A percentile compares a stretch with the other conserved stretches of the same genome.
These are phyloP conservation scores for Urochloa ruziziensis DNA, from an alignment of 176 grass and related monocot species.

Conservation along the genomic window DNA sequence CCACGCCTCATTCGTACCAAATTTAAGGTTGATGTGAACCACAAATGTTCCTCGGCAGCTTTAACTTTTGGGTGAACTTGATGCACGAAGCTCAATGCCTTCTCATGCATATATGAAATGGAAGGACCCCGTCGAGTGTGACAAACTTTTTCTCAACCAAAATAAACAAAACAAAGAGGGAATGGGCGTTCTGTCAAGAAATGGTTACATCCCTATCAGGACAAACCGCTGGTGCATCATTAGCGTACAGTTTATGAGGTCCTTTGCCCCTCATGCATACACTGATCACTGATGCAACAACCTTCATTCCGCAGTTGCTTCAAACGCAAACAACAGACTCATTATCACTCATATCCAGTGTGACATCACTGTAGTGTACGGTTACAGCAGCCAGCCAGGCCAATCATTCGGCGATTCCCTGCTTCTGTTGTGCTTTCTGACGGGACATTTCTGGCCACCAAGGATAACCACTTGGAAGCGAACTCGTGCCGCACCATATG, in stretches of 20 bases:
- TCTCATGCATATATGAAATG: too few relatives aligned
- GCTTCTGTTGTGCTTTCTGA: neutral
- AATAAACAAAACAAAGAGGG: too few relatives aligned
- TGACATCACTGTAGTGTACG: neutral
- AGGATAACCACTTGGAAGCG: neutral
- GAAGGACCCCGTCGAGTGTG: too few relatives aligned
- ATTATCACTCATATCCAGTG: neutral
- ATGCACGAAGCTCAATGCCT: too few relatives aligned
- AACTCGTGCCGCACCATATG: neutral
- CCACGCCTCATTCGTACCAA: too few relatives aligned
- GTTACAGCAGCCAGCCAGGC: too few relatives aligned
- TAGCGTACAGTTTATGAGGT: too few relatives aligned
- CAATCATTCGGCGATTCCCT: neutral
- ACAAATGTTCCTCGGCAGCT: too few relatives aligned
- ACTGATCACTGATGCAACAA: neutral
- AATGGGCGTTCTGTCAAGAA: too few relatives aligned
- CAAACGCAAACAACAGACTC: neutral
- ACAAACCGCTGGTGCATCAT: neutral
- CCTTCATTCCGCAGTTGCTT: neutral
- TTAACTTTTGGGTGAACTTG: too few relatives aligned
- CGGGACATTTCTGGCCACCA: neutral
- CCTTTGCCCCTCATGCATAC: neutral
- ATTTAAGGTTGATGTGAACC: too few relatives aligned
- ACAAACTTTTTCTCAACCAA: too few relatives aligned
- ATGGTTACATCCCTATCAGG: neutral